These are phyloP conservation scores for Harringtonia lauricola DNA, from an alignment of 2,329 filamentous ascomycete species.

Conservation along the genomic window DNA sequence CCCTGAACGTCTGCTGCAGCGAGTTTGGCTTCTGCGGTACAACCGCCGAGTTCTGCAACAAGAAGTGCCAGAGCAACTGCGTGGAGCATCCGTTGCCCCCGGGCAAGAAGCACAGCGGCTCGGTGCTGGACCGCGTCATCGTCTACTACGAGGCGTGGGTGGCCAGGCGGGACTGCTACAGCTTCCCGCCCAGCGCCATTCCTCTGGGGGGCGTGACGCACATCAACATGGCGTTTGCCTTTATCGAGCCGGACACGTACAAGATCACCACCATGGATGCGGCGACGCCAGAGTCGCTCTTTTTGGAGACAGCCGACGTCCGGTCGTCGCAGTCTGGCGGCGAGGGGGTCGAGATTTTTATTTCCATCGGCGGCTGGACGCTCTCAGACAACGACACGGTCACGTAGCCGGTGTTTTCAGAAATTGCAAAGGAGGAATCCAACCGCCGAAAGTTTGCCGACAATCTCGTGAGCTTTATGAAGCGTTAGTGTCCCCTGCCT, in stretches of 20 bases:
- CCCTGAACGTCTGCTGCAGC: constrained; percentile 22
- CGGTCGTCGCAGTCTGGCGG: too few relatives aligned
- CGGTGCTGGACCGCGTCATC: not conserved
- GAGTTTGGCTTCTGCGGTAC: constrained; percentile 23
- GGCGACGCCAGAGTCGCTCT: constrained; percentile 4
- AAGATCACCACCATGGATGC: constrained; percentile 7
- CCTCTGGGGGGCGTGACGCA: constrained; percentile 18
- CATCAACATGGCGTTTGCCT: constrained; percentile 22
- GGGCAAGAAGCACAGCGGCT: not conserved
- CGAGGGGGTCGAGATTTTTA: constrained; percentile 19
- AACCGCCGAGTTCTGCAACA: constrained; percentile 17
- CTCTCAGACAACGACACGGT: constrained; percentile 14
- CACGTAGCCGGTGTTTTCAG: constrained; percentile 11
- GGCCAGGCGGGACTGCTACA: constrained; percentile 10
- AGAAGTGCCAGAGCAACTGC: not conserved
- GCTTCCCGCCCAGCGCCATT: constrained; percentile 16
- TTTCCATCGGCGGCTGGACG: constrained; percentile 30
- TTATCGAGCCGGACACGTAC: constrained; percentile 19
- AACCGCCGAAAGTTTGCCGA: constrained; percentile 10
- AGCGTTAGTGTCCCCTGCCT: too few relatives aligned
- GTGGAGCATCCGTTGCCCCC: not conserved
- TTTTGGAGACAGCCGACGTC: too few relatives aligned
- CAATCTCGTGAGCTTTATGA: constrained; percentile 9
- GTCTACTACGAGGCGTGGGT: constrained; percentile 17
- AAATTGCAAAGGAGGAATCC: constrained; percentile 7